Conservation (phyloP, 2,329 filamentous ascomycete species). For the Exophiala mesophila region DNA sequence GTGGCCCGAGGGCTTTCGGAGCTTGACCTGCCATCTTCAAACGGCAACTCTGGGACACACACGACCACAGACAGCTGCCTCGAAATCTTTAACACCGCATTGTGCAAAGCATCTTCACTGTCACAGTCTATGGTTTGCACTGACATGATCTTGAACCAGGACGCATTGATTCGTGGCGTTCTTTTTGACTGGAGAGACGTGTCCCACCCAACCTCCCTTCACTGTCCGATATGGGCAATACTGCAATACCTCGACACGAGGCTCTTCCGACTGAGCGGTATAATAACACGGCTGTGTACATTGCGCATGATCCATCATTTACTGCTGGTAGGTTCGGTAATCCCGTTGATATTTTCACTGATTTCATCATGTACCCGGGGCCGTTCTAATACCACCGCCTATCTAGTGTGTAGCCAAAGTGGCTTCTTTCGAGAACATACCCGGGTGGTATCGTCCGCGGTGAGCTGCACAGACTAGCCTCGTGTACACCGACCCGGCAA, state of each 20-base stretch:
- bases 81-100: conserved; percentile 4
- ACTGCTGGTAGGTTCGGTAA: conserved; percentile 6
- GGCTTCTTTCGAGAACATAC: conserved; percentile 1
- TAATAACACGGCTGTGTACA: conserved; percentile 10
- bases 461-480: conserved; percentile 1
- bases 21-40: too few species aligned
- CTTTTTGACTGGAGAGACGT: conserved; percentile 5
- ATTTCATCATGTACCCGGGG: too few species aligned
- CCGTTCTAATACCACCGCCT: too few species aligned
- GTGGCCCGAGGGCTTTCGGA: too few species aligned
- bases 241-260: conserved; percentile 6
- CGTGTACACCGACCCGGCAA: not conserved
- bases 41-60: not conserved
- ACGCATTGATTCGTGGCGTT: conserved; percentile 9
- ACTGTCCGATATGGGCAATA: conserved; percentile 10
- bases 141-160: conserved; percentile 8
- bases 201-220: not conserved
- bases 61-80: not conserved
- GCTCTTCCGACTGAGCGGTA: conserved; percentile 6
- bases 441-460: conserved; percentile 9
- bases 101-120: not conserved
- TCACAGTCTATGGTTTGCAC: conserved; percentile 2
- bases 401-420: conserved; percentile 3
- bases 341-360: not conserved
- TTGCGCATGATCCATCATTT: conserved; percentile 12